These are phyloP conservation scores for Pseudocercospora ulei DNA, from an alignment of 2,329 filamentous ascomycete genomes.

Conservation along the genomic window DNA sequence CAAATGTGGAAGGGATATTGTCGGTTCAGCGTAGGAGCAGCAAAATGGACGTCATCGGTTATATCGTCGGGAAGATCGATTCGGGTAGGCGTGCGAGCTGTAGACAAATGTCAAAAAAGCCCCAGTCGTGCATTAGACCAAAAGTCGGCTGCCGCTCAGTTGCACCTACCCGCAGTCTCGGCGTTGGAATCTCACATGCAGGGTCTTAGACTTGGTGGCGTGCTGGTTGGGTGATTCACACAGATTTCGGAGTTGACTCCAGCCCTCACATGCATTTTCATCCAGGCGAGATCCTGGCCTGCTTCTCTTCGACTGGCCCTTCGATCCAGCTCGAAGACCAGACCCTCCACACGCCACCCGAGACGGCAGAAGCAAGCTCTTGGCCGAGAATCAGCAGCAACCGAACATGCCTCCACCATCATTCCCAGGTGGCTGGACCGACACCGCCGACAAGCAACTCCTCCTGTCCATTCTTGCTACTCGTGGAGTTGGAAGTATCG, in stretches of 20 bases:
- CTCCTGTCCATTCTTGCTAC: conserved; percentile 5
- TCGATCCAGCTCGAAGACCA: background rate
- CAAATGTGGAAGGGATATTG: background rate
- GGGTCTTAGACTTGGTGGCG: background rate
- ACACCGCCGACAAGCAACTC: conserved; percentile 8
- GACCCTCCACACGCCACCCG: background rate
- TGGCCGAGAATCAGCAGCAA: too few relatives aligned
- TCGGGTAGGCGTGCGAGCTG: background rate
- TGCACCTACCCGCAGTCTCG: background rate
- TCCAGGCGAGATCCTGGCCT: background rate
- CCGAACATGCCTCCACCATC: conserved; percentile 3
- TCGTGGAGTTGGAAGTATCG: background rate
- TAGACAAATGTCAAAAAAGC: background rate
- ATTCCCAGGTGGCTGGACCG: conserved; percentile 9
- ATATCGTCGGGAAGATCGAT: background rate
- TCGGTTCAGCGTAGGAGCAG: background rate
- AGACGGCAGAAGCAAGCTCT: background rate
- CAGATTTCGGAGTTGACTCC: too few relatives aligned
- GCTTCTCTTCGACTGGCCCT: background rate
- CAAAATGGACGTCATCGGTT: too few relatives aligned
- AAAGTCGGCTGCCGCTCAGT: too few relatives aligned
- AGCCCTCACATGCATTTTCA: background rate
- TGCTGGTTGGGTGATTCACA: background rate
- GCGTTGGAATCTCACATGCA: conserved; percentile 6
- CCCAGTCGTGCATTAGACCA: background rate